Conservation (phyloP, 2,329 filamentous ascomycete genomes). For the Neofusicoccum parvum region DNA sequence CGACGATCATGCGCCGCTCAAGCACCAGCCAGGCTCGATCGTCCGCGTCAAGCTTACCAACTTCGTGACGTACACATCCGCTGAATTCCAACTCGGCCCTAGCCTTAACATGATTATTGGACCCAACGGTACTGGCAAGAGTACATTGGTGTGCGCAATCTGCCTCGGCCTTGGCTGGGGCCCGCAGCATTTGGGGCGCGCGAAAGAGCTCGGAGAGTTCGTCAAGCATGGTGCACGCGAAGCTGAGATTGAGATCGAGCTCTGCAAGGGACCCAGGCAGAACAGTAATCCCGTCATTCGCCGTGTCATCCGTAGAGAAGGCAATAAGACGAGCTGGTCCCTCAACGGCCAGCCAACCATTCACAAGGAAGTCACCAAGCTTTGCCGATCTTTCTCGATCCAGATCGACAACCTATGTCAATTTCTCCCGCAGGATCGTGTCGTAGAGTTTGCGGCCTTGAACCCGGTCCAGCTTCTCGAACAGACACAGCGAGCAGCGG, state of each 20-base stretch:
- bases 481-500: slow-evolving; percentile 87
- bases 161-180: slow-evolving; percentile 88
- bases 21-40: slow-evolving; percentile 73
- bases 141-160: slow-evolving; percentile 94
- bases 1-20: slow-evolving; percentile 26
- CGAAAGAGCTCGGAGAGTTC: slow-evolving; percentile 82
- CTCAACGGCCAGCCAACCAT: slow-evolving; percentile 67
- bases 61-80: slow-evolving; percentile 93
- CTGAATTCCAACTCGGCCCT: slow-evolving; percentile 88
- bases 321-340: slow-evolving; percentile 78
- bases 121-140: slow-evolving; percentile 98
- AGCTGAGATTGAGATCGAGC: slow-evolving; percentile 87
- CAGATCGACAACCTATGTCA: slow-evolving; percentile 98
- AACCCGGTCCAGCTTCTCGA: slow-evolving; percentile 78
- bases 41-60: slow-evolving; percentile 82
- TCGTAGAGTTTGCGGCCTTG: slow-evolving; percentile 88
- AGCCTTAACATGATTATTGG: slow-evolving; percentile 98
- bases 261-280: slow-evolving; percentile 63
- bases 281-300: slow-evolving; percentile 71
- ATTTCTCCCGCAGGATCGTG: slow-evolving; percentile 93
- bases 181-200: slow-evolving; percentile 78
- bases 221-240: slow-evolving; percentile 84
- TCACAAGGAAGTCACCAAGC: slow-evolving; percentile 65
- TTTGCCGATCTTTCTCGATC: slow-evolving; percentile 76
- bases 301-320: slow-evolving; percentile 77